Evolutionary conservation across 2,329 filamentous ascomycete species (phyloP).

Genomic region (Alternaria dauci): DNA sequence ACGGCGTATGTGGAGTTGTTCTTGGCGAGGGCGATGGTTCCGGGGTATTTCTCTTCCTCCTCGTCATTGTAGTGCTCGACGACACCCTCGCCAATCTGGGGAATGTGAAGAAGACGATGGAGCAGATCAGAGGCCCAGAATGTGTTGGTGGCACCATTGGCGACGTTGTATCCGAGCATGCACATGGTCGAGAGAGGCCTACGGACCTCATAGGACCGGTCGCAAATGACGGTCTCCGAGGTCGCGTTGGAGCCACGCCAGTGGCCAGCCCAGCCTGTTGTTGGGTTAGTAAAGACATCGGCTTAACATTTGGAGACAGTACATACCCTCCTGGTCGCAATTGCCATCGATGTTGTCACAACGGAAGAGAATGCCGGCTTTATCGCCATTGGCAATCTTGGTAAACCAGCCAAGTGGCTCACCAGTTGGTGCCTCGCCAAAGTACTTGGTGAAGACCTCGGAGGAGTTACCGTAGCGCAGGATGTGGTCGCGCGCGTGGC

Average conservation of each 20-base stretch:
- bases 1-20: slow-evolving; percentile 60
- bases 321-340: slow-evolving; percentile 55
- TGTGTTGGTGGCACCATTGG: slow-evolving; percentile 63
- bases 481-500: slow-evolving; percentile 70
- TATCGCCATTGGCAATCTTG: slow-evolving; percentile 66
- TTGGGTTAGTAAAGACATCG: background rate
- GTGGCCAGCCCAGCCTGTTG: slow-evolving; percentile 70
- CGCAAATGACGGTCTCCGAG: slow-evolving; percentile 74
- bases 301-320: no score
- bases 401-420: slow-evolving; percentile 70
- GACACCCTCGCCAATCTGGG: slow-evolving; percentile 65
- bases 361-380: slow-evolving; percentile 66
- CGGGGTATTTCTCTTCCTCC: slow-evolving; percentile 66
- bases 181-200: slow-evolving; percentile 68
- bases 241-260: slow-evolving; percentile 72
- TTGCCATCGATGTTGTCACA: slow-evolving; percentile 75
- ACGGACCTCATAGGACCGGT: slow-evolving; percentile 66
- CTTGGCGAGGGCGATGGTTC: slow-evolving; percentile 62
- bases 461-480: slow-evolving; percentile 66
- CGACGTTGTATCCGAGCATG: slow-evolving; percentile 68
- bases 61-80: slow-evolving; percentile 70
- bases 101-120: slow-evolving; percentile 71
- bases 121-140: slow-evolving; percentile 74
- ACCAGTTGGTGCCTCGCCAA: slow-evolving; percentile 66
- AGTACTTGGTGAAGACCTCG: slow-evolving; percentile 71